Conservation (phyloP, 139 green algal genomes). For the Asterochloris erici region DNA sequence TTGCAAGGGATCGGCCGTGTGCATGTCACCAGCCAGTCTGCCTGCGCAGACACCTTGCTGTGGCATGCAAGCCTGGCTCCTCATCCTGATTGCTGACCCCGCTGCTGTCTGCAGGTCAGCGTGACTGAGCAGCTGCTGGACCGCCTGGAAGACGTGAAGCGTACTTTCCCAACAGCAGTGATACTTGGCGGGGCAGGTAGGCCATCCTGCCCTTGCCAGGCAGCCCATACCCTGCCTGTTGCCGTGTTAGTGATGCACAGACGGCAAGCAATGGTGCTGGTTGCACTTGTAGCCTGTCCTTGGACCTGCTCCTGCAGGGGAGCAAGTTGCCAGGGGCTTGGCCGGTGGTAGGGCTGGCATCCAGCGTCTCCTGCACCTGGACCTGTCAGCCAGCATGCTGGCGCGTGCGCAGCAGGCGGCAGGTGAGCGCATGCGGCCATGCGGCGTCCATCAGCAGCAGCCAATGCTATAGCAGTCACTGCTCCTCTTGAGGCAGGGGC, state of each 20-base stretch:
- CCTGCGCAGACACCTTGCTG: not conserved
- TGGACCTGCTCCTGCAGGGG: conserved; percentile 22
- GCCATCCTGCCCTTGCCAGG: not conserved
- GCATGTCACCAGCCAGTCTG: not conserved
- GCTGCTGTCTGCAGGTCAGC: conserved; percentile 35
- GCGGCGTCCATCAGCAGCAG: not conserved
- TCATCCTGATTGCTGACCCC: not conserved
- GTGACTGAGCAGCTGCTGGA: conserved; percentile 74
- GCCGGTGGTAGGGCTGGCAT: conserved; percentile 43
- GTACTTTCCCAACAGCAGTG: conserved; percentile 54
- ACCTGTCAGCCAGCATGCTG: conserved; percentile 58
- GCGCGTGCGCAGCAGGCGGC: conserved; percentile 17
- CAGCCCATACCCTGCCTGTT: not conserved
- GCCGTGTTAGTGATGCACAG: not conserved
- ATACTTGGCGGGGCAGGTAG: conserved; percentile 66
- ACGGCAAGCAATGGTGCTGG: not conserved
- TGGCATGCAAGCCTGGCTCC: not conserved
- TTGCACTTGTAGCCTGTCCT: not conserved
- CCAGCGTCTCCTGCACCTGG: conserved; percentile 44
- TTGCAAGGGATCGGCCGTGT: not conserved
- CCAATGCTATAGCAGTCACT: not conserved
- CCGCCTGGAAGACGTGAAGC: conserved; percentile 72
- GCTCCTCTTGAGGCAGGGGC: not conserved
- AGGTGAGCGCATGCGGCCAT: not conserved
- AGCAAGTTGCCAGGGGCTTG: conserved; percentile 41